Base-by-base conservation (phyloP, 805 yeast species). In the Metschnikowia vanudenii region DNA sequence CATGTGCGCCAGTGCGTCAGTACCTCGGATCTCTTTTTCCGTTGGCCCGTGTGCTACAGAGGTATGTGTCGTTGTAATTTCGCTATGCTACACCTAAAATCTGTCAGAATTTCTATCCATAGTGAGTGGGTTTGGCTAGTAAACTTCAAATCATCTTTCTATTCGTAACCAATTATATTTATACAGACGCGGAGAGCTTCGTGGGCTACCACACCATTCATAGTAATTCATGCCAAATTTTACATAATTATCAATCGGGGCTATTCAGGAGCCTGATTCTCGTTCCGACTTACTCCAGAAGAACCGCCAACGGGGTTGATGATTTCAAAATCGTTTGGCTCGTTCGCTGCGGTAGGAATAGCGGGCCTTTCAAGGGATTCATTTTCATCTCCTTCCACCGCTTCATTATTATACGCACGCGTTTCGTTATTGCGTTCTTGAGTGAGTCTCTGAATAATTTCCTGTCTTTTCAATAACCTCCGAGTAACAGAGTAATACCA, bases 401-500 rank as follows among this genome's bases (percentile, higher is more conserved):
- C 38, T 35, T 14, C 38, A 35, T 18, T 19, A 13, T 18, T 35
- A 5, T 19, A 24, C 31, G 8, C 31, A 5, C 7, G 28, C 10
- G 28, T 12, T 10, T 26, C 28, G 10, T 3, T 8, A 10, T 26
- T 10, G 10, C 28, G 28, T 10, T n/a, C 32, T 26, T 26, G 31
- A 24, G 32, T 16, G 13, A 26, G 30, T 37, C 40, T 37, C 32
- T 37, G 32, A 22, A 30, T 28, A 14, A 13, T 14, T 24, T 22
- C 31, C 26, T 44, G 47, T 30, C 39, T 35, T 31, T 30, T 14
- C 33, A 36, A 22, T 24, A 45, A 19, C 7, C 22, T 36, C 12
- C 38, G 37, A 22, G 30, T 31, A 19, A 36, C 28, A 9, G 17
- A 7, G 19, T 24, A 40, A 26, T 49, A 49, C 52, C 52, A 49